Percentiles rank a stretch among this genome's conserved stretches.
phyloP scores from a whole-genome alignment of 805 yeast species.

The Candida krabiensis region DNA sequence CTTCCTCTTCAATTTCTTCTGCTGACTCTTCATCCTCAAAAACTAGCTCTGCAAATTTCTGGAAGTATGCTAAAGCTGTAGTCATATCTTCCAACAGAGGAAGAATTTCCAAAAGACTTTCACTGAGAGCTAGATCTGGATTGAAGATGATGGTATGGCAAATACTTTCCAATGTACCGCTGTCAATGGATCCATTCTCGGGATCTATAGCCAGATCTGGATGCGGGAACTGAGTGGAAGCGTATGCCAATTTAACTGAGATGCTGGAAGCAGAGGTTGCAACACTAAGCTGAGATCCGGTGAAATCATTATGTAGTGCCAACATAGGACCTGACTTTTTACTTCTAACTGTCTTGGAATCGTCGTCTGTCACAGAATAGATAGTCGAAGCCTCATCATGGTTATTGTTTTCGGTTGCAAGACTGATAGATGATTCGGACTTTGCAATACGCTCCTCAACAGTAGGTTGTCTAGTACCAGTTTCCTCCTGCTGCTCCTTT shows the following conservation, averaged over 20 bases:
- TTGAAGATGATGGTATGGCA: slow-evolving; percentile 72
- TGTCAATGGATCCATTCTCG: slow-evolving; percentile 41
- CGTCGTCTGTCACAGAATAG: slow-evolving; percentile 4
- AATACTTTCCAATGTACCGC: slow-evolving; percentile 68
- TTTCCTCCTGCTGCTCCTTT: neutral
- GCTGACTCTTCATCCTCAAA: slow-evolving; percentile 5
- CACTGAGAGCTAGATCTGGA: slow-evolving; percentile 37
- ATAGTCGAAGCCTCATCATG: slow-evolving; percentile 2
- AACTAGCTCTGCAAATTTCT: slow-evolving; percentile 26
- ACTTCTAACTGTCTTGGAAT: slow-evolving; percentile 1
- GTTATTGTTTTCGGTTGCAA: slow-evolving; percentile 3
- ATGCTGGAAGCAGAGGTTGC: slow-evolving; percentile 10
- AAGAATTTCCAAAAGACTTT: slow-evolving; percentile 47
- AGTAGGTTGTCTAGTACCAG: neutral
- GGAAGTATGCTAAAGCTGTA: slow-evolving; percentile 43
- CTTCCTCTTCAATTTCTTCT: too few species aligned
- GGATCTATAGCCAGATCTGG: slow-evolving; percentile 57
- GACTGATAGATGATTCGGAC: neutral
- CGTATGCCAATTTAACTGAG: slow-evolving; percentile 26
- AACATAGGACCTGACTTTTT: slow-evolving; percentile 7
- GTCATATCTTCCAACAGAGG: slow-evolving; percentile 55
- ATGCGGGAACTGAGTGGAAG: slow-evolving; percentile 54
- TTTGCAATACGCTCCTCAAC: neutral
- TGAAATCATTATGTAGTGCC: slow-evolving; percentile 8
- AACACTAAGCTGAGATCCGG: slow-evolving; percentile 19